Base-by-base conservation (phyloP, 352 stramenopile genomes). In the Phytophthora litchii region DNA sequence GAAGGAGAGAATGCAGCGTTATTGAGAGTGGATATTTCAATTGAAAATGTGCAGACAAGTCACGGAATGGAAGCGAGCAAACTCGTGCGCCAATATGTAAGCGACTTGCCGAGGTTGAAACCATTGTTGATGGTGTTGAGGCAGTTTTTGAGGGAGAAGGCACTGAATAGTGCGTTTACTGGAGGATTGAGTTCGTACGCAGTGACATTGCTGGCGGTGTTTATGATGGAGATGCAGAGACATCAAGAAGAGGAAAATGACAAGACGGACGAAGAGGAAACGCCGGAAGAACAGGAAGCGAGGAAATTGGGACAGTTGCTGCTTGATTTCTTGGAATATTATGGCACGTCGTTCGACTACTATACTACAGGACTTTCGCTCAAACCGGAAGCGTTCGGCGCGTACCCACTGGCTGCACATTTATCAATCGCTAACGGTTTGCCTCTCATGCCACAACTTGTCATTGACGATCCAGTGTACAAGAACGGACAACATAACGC, bases 281-380 rank as follows among this genome's bases (percentile, higher is more conserved):
- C 40, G 16, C 5, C 31, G 6, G 43, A 58, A 36, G 60, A 81
- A 48, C 43, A 55, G n/a, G 64, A 74, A 10, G 59, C 54, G 9
- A 53, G 25, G 14, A 64, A 69, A 36, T 49, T 82, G 21, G 88
- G 89, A 17, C 74, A 90, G 25, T 54, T 95, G 38, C 54, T 97
- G 38, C 65, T 97, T 8, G 86, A 93, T 43, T 96, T 97, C 64
- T 72, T 97, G 34, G 84, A 96, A 64, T 94, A 94, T 57, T 97
- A 95, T 69, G 88, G 89, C 42, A 90, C 86, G 32, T 76, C 79
- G 45, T 96, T 96, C 54, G 75, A 83, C 63, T 91, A 91, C 63
- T 76, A 61, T 31, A 81, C 68, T 14, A 93, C 84, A 12, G 88
- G 89, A 32, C 81, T 97, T 35, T 96, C 85, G 27, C 77, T 95